phyloP scores from a whole-genome alignment of 805 yeast species.

The Schizosaccharomyces osmophilus region DNA sequence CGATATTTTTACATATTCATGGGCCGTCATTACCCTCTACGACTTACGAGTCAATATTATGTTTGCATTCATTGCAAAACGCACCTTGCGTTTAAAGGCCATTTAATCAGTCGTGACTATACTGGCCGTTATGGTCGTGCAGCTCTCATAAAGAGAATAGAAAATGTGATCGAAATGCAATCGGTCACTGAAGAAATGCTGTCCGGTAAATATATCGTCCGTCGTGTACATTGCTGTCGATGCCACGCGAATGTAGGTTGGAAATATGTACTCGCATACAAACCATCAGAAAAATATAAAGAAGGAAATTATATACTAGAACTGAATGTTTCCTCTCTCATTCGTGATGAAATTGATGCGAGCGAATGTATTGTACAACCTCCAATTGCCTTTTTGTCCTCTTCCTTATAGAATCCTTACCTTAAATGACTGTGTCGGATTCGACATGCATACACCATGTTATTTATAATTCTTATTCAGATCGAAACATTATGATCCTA shows the following conservation, averaged over 20 bases:
- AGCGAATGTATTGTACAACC: neutral
- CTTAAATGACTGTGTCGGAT: no score
- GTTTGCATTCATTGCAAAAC: neutral
- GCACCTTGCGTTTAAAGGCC: neutral
- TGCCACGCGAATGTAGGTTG: conserved; percentile 35
- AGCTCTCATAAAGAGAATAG: conserved; percentile 9
- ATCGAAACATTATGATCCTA: no score
- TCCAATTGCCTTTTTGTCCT: neutral
- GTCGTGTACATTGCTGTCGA: conserved; percentile 31
- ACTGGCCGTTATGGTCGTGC: neutral
- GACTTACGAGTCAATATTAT: neutral
- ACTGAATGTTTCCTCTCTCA: neutral
- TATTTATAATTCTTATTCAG: no score
- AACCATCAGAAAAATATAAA: conserved; percentile 26
- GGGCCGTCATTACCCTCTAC: neutral
- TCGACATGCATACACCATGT: no score
- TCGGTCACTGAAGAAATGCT: conserved; percentile 25
- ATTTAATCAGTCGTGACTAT: neutral
- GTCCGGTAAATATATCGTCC: conserved; percentile 34
- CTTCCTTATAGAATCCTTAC: neutral
- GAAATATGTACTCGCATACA: conserved; percentile 30
- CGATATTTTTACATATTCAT: neutral
- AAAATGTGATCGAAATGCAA: conserved; percentile 19
- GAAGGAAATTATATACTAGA: conserved; percentile 19
- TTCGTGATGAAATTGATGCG: neutral